Evolutionary conservation across 768 basidiomycete species (phyloP).

Genomic region (Grammothele lineata): DNA sequence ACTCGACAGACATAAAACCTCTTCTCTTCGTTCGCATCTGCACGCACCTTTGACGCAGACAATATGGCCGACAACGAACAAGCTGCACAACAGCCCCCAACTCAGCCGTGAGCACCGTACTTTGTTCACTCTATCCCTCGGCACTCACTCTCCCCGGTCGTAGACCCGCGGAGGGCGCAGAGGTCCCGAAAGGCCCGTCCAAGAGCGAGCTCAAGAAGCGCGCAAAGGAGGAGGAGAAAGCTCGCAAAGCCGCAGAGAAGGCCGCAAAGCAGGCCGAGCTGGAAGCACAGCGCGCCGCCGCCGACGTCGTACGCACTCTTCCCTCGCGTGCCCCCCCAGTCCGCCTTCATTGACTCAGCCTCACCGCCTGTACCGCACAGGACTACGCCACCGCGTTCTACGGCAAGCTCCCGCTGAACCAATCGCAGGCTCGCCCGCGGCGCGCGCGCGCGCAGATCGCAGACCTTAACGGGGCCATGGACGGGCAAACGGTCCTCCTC

Average conservation of each 20-base stretch:
- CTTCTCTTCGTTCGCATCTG: not conserved
- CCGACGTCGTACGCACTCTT: slow-evolving; percentile 49
- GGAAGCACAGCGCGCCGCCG: slow-evolving; percentile 59
- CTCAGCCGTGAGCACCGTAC: slow-evolving; percentile 13
- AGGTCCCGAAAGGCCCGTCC: slow-evolving; percentile 50
- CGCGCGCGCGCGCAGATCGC: slow-evolving; percentile 61
- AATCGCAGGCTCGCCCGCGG: slow-evolving; percentile 76
- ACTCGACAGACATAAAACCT: slow-evolving; percentile 5
- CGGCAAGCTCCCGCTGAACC: slow-evolving; percentile 84
- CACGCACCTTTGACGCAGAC: not conserved
- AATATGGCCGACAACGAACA: slow-evolving; percentile 22
- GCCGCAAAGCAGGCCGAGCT: slow-evolving; percentile 76
- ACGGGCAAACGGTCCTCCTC: slow-evolving; percentile 74
- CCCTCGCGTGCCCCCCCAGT: too few species aligned
- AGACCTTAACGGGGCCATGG: slow-evolving; percentile 53
- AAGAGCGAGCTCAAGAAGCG: slow-evolving; percentile 92
- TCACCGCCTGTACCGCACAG: slow-evolving; percentile 32
- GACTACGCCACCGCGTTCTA: slow-evolving; percentile 80
- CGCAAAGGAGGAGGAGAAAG: slow-evolving; percentile 88
- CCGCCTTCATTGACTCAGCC: not conserved
- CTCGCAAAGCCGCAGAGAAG: slow-evolving; percentile 82
- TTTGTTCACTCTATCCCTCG: not conserved
- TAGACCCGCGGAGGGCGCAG: slow-evolving; percentile 19
- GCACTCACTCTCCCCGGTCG: not conserved
- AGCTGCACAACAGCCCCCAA: slow-evolving; percentile 5